Conservation (phyloP, 192 early-diverging fungal genomes). For the Dispira parvispora region DNA sequence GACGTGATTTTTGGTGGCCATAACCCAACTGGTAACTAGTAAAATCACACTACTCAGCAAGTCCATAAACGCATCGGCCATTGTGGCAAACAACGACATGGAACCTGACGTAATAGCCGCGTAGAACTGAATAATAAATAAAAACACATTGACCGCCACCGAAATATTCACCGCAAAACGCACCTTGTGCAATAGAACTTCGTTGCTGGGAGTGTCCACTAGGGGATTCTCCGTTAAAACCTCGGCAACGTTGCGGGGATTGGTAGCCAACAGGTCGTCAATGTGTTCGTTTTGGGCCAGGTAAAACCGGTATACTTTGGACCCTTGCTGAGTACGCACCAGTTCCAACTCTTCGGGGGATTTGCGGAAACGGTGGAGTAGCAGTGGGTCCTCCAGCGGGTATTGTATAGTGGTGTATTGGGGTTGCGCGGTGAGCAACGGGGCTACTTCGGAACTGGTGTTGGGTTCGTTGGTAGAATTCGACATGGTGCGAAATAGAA, state of each 20-base stretch:
- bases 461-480: no score
- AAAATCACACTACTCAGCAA: slow-evolving; percentile 46
- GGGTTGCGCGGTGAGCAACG: no score
- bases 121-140: slow-evolving; percentile 48
- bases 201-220: slow-evolving; percentile 8
- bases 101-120: slow-evolving; percentile 60
- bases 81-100: slow-evolving; percentile 59
- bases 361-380: neutral
- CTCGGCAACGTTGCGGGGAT: slow-evolving; percentile 12
- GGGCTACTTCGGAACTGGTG: no score
- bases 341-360: neutral
- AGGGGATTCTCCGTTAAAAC: slow-evolving; percentile 9
- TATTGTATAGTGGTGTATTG: no score
- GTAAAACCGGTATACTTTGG: slow-evolving; percentile 47
- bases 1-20: slow-evolving; percentile 28
- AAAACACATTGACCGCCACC: slow-evolving; percentile 40
- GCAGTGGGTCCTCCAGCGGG: neutral
- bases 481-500: no score
- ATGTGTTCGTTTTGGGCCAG: slow-evolving; percentile 69
- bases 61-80: slow-evolving; percentile 73
- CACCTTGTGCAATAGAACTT: slow-evolving; percentile 18
- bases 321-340: neutral
- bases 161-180: slow-evolving; percentile 53
- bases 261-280: slow-evolving; percentile 44
- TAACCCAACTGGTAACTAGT: slow-evolving; percentile 29